Percentiles rank a stretch among this genome's conserved stretches.
Conservation (phyloP, 73 alveolate genomes). For the Uronychia setigera region DNA sequence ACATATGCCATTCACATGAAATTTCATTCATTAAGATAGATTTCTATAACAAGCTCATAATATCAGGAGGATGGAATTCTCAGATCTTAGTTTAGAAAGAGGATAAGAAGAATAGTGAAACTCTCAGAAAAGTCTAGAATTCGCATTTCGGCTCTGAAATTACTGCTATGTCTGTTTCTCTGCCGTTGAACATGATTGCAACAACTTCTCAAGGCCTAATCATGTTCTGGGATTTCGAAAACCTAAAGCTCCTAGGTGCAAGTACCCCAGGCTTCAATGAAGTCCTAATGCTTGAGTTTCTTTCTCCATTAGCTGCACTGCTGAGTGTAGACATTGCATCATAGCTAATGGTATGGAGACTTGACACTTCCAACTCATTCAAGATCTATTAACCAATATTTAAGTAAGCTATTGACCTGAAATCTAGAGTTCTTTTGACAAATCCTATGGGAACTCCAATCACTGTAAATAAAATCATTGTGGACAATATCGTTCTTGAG, state of each 20-base stretch:
- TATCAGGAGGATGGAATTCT: conserved; percentile 64
- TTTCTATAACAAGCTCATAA: conserved; percentile 27
- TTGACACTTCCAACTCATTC: conserved; percentile 1
- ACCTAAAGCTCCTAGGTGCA: conserved; percentile 44
- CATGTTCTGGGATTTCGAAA: conserved; percentile 61
- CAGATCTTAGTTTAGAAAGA: conserved; percentile 24
- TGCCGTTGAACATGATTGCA: conserved; percentile 40
- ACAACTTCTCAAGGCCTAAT: conserved; percentile 51
- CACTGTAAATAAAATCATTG: neutral
- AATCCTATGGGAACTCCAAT: too few species aligned
- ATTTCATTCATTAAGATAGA: conserved; percentile 41
- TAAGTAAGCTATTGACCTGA: neutral
- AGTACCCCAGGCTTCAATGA: conserved; percentile 39
- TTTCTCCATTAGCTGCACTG: conserved; percentile 45
- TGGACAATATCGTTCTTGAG: neutral
- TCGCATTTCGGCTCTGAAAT: conserved; percentile 55
- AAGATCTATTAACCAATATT: neutral
- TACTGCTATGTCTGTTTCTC: conserved; percentile 23
- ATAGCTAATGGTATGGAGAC: conserved; percentile 4
- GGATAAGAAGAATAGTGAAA: conserved; percentile 18
- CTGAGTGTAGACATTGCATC: conserved; percentile 26
- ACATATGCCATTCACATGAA: conserved; percentile 42
- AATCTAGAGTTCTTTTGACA: too few species aligned
- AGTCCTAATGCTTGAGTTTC: conserved; percentile 25
- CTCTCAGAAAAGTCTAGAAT: conserved; percentile 34